Conservation (phyloP, 805 yeast species). For the Kuraishia piskuri region DNA sequence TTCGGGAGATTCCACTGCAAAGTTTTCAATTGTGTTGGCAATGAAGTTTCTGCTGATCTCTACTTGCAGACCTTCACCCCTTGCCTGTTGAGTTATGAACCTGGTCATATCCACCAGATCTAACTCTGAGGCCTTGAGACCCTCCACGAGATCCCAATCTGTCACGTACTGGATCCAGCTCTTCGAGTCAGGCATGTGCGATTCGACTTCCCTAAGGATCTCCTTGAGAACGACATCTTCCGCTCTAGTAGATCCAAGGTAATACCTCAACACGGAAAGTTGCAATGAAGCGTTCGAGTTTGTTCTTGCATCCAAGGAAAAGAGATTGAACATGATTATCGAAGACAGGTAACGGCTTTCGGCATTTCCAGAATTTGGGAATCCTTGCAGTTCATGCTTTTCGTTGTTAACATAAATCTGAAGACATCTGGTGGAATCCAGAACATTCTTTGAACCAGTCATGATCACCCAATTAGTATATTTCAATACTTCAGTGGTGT, state of each 20-base stretch:
- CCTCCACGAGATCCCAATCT: constrained; percentile 57
- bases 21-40: constrained; percentile 35
- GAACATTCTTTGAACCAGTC: constrained; percentile 23
- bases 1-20: constrained; percentile 16
- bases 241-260: constrained; percentile 52
- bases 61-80: constrained; percentile 35
- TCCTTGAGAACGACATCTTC: constrained; percentile 56
- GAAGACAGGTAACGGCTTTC: constrained; percentile 33
- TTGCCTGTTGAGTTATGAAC: constrained; percentile 33
- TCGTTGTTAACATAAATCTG: constrained; percentile 58
- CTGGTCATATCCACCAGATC: constrained; percentile 37
- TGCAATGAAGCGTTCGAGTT: constrained; percentile 41
- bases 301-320: constrained; percentile 31
- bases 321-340: constrained; percentile 40
- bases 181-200: constrained; percentile 23
- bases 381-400: constrained; percentile 22
- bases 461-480: constrained; percentile 33
- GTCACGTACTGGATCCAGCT: constrained; percentile 63
- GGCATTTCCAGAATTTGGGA: constrained; percentile 14
- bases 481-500: constrained; percentile 30
- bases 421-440: constrained; percentile 42
- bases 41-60: constrained; percentile 42
- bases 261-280: constrained; percentile 40
- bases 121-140: constrained; percentile 27
- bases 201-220: constrained; percentile 51